These are phyloP conservation scores for Alectoria sarmentosa DNA, from an alignment of 495 filamentous ascomycete genomes.

Conservation along the genomic window DNA sequence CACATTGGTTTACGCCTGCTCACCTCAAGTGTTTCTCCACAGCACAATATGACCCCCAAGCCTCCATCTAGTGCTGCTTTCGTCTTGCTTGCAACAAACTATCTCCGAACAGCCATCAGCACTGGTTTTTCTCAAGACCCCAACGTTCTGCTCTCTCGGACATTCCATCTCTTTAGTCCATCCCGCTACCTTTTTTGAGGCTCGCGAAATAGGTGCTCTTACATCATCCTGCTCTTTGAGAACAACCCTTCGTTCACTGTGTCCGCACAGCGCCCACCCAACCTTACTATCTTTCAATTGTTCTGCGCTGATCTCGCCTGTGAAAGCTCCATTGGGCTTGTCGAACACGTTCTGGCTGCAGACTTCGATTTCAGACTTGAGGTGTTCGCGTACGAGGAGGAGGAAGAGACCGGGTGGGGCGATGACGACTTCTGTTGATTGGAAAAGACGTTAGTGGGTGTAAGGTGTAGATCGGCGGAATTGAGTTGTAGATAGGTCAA, in stretches of 20 bases:
- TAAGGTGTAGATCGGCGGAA: too few species aligned
- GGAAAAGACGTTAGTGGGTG: too few species aligned
- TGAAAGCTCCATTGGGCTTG: constrained; percentile 95
- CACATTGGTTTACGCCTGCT: constrained; percentile 11
- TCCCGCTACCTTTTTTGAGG: too few species aligned
- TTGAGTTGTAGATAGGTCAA: too few species aligned
- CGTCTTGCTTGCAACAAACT: constrained; percentile 86
- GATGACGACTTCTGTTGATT: constrained; percentile 85
- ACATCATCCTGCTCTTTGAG: constrained; percentile 73
- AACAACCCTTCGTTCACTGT: constrained; percentile 86
- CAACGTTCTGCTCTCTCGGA: not conserved
- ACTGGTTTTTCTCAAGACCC: not conserved
- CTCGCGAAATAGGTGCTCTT: constrained; percentile 18
- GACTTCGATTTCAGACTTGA: constrained; percentile 63
- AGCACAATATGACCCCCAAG: constrained; percentile 87
- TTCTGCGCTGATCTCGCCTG: constrained; percentile 86
- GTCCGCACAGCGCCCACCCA: constrained; percentile 83
- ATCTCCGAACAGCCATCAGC: constrained; percentile 2
- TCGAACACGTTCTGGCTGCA: constrained; percentile 94
- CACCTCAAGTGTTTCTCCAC: constrained; percentile 84
- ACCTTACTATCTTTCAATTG: constrained; percentile 85
- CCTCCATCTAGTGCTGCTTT: constrained; percentile 84
- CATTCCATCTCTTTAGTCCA: not conserved
- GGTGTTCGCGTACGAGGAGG: constrained; percentile 68
- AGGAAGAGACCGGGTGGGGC: constrained; percentile 88